These are phyloP conservation scores for Moringa oleifera DNA, from an alignment of 345 rosid species.

Conservation along the genomic window DNA sequence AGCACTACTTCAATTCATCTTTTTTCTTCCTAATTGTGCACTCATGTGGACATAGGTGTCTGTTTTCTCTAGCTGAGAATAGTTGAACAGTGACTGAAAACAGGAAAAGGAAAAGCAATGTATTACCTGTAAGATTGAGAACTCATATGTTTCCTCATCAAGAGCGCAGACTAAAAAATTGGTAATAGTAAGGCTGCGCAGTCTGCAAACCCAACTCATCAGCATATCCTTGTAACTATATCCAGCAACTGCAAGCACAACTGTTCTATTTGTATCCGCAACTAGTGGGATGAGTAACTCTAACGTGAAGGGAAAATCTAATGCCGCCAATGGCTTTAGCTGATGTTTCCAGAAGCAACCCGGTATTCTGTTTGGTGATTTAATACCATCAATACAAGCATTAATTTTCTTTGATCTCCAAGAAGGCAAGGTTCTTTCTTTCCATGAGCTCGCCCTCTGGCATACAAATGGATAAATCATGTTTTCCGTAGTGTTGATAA, in stretches of 20 bases:
- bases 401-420: conserved; percentile 34
- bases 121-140: conserved; percentile 66
- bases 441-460: conserved; percentile 24
- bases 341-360: conserved; percentile 32
- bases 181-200: conserved; percentile 57
- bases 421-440: conserved; percentile 28
- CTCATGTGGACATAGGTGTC: not conserved
- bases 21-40: not conserved
- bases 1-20: not conserved
- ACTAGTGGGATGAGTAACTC: conserved; percentile 56
- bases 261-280: conserved; percentile 64
- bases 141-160: conserved; percentile 73
- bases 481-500: conserved; percentile 29
- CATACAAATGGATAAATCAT: conserved; percentile 14
- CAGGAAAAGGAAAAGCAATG: conserved; percentile 1
- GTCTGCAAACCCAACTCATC: conserved; percentile 96
- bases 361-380: conserved; percentile 24
- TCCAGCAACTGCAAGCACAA: conserved; percentile 85
- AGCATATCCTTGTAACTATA: conserved; percentile 89
- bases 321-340: conserved; percentile 20
- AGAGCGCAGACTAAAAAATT: conserved; percentile 87
- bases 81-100: not conserved
- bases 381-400: conserved; percentile 34
- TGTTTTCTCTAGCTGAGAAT: not conserved
- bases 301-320: conserved; percentile 50